A percentile compares a stretch with the other conserved stretches of the same genome.
Conservation (phyloP, 352 stramenopile species). For the Globisporangium yorkense region DNA sequence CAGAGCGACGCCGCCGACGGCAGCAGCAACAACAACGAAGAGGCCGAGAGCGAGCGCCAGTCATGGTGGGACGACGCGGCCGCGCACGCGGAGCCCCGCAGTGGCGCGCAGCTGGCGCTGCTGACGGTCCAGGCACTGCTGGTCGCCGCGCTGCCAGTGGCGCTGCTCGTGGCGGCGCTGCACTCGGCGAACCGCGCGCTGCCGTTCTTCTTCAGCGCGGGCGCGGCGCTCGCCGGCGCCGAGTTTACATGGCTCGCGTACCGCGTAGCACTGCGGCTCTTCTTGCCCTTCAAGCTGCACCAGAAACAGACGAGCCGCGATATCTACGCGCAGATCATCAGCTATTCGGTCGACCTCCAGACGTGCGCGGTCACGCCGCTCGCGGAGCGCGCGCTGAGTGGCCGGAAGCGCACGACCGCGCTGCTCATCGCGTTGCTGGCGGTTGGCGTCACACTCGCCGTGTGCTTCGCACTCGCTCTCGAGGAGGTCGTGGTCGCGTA, state of each 20-base stretch:
- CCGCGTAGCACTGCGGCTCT: conserved; percentile 41
- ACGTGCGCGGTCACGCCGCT: conserved; percentile 46
- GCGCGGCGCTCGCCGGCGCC: conserved; percentile 37
- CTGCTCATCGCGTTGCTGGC: conserved; percentile 17
- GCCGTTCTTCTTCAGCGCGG: conserved; percentile 40
- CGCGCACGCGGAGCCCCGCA: conserved; percentile 12
- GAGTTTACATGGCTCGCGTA: conserved; percentile 65
- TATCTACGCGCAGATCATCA: conserved; percentile 67
- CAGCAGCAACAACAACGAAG: background rate
- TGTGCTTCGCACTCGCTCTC: conserved; percentile 1
- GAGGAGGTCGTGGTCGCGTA: conserved; percentile 18
- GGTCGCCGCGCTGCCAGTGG: conserved; percentile 23
- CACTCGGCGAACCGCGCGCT: conserved; percentile 32
- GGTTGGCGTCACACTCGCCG: conserved; percentile 1
- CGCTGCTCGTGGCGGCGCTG: conserved; percentile 26
- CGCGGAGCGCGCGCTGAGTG: conserved; percentile 32
- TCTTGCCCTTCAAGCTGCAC: conserved; percentile 60
- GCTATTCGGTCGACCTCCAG: conserved; percentile 49
- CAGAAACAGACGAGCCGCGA: conserved; percentile 64
- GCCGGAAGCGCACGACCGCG: conserved; percentile 19
- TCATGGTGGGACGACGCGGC: conserved; percentile 32
- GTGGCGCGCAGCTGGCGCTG: conserved; percentile 21
- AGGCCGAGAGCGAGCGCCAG: conserved; percentile 6
- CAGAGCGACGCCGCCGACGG: background rate
- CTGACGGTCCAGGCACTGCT: conserved; percentile 28